Base-by-base conservation (phyloP, 352 stramenopile species). In the Globisporangium polare region DNA sequence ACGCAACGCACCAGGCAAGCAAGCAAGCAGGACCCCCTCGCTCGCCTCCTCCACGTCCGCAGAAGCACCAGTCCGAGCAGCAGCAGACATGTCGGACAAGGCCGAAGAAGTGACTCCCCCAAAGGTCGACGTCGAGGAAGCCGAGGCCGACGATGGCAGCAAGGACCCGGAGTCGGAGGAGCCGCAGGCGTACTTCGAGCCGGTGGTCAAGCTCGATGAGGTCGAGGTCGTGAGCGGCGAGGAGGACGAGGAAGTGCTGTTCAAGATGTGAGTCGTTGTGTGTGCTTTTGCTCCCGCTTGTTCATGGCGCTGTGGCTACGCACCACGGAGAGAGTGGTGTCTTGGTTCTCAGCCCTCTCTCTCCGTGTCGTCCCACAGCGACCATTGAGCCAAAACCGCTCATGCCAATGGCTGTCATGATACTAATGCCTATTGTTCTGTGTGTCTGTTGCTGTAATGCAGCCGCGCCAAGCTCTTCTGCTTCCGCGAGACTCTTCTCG, bases 201-300 rank as follows among this genome's bases (percentile, higher is more conserved):
- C 86, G 12, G 86, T 95, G 51, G 82, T 95, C 47, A 91, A 93
- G 78, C 86, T 95, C 56, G 84, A 95, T 51, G 86, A 95, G 67
- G 94, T 99, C 26, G 97, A 99, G 71, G 93, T 98, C 59, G 98
- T 97, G 65, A 98, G 90, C 17, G 94, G 96, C 67, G 96, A 99
- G 79, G 97, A 99, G 79, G 96, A 99, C 53, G 97, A 99, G 71
- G 92, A 98, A 66, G 88, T 96, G 29, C 51, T 98, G 51, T 97
- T 90, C 71, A 96, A 95, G 69, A 89, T 96, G 88, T 94, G 67
- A 50, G 75, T 80, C 53, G 1, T 26, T 5, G 20, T 50, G 26
- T 9, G 2, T 27, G 24, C 22, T 20, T 50, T 22, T 46, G 41
- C 5, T 39, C 17, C 3, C 29, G 37, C 24, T 18, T 41, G 35